phyloP scores from a whole-genome alignment of 306 rosid species.

The Cajanus cajan region DNA sequence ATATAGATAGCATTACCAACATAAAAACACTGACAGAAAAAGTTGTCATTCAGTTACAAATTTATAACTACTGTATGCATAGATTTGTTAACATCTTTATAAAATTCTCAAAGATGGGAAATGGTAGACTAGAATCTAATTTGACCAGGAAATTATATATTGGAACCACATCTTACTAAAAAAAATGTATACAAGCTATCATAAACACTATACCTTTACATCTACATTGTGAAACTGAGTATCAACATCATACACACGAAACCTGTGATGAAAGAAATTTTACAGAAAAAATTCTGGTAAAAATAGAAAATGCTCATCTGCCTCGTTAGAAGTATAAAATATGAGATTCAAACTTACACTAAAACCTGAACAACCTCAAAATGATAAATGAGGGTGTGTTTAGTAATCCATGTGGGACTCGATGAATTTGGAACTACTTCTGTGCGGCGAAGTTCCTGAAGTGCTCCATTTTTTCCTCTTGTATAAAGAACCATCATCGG shows the following conservation, averaged over 20 bases:
- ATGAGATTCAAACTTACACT: conserved; percentile 60
- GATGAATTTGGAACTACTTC: conserved; percentile 72
- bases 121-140: not conserved
- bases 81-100: conserved; percentile 2
- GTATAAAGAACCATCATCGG: conserved; percentile 64
- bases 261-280: conserved; percentile 48
- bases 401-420: conserved; percentile 69
- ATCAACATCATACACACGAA: conserved; percentile 69
- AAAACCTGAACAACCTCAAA: conserved; percentile 73
- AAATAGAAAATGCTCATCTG: conserved; percentile 15
- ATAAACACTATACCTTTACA: conserved; percentile 54
- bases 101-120: not conserved
- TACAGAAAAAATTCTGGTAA: conserved; percentile 10
- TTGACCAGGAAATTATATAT: not conserved
- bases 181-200: not conserved
- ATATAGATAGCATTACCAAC: not conserved
- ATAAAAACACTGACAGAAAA: not conserved
- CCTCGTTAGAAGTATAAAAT: conserved; percentile 15
- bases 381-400: conserved; percentile 56
- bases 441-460: conserved; percentile 71
- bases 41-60: not conserved
- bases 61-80: not conserved
- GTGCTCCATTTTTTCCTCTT: conserved; percentile 68
- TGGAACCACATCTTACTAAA: conserved; percentile 16
- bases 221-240: conserved; percentile 69